Evolutionary conservation across 1,139 yeast species (phyloP), one percentile per base, ranked within the genome.

Genomic region (Scheffersomyces parashehatae): DNA sequence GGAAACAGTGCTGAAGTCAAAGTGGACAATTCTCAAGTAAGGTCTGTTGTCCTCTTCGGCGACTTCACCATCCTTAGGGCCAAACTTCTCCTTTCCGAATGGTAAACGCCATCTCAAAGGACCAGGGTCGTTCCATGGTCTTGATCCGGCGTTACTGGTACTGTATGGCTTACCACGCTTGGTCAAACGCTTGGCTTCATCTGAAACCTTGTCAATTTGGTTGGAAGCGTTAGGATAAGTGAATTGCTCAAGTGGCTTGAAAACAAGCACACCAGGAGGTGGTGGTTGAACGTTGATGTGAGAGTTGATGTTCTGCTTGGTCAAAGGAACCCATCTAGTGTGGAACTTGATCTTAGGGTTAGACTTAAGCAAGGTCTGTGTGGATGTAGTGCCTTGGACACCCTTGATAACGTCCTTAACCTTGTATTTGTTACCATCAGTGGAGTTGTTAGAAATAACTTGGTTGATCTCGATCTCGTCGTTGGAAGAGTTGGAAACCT

Each of bases 91-190:
- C 47, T 63, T 60, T 38, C 55, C 42, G 51, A 67, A 68, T 30
- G 74, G 73, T 34, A 64, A 52, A 35, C 56, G 71, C 72, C 69
- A 70, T 48, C 50, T 60, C 53, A 77, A 69, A 39, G 86, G 87
- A 51, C 96, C 95, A 24, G 90, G 91, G 56, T 89, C 95, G 60
- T 90, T 90, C 96, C 97, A 91, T 15, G 96, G 91, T 51, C 93
- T 79, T 41, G 86, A 87, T 26, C 89, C 87, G 35, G 81, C 75
- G 40, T 73, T 70, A 14, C 69, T 60, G 39, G 61, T 67, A 35
- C 64, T 62, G 41, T 69, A 64, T 20, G 79, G 68, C 42, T 74
- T 73, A 24, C 91, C 91, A 44, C 87, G 77, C 53, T 77, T 75
- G 1, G 96, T 88, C 12, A 62, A 46, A 33, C 67, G 63, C 60